Percentiles rank a stretch among this genome's conserved stretches.
Conservation (phyloP, 192 early-diverging fungal genomes). For the Lunasporangiospora selenospora region DNA sequence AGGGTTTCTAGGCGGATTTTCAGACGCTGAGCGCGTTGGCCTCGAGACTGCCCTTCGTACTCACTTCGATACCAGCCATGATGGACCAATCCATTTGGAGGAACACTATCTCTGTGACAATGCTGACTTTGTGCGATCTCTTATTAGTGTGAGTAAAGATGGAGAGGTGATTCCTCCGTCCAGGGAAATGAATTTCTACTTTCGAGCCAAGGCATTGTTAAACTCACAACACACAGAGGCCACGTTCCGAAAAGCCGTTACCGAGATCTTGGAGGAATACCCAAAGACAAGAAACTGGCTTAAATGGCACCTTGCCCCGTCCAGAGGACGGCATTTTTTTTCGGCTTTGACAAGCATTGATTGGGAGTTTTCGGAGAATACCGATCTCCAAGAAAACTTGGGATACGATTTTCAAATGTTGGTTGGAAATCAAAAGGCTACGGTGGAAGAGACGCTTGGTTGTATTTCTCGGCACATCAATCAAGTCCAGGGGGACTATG, state of each 20-base stretch:
- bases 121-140: constrained; percentile 10
- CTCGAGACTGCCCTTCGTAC: constrained; percentile 12
- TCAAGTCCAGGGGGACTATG: too few relatives aligned
- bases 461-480: too few relatives aligned
- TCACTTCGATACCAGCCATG: not conserved
- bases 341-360: not conserved
- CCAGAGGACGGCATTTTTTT: constrained; percentile 2
- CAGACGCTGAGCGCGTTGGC: constrained; percentile 19
- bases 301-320: constrained; percentile 2
- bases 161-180: not conserved
- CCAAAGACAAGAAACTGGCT: not conserved
- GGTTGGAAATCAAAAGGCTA: too few relatives aligned
- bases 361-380: not conserved
- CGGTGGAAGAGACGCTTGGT: too few relatives aligned
- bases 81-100: not conserved
- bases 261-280: not conserved
- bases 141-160: not conserved
- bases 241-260: not conserved
- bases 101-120: constrained; percentile 6
- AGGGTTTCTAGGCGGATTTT: constrained; percentile 18
- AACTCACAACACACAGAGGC: not conserved
- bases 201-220: not conserved
- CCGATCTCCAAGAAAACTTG: constrained; percentile 9
- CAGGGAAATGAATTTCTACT: not conserved
- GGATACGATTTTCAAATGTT: constrained; percentile 5